Evolutionary conservation across 148 eudicot genomes (phyloP), one percentile per base, ranked within the genome.

Genomic region (Vaccinium macrocarpon): DNA sequence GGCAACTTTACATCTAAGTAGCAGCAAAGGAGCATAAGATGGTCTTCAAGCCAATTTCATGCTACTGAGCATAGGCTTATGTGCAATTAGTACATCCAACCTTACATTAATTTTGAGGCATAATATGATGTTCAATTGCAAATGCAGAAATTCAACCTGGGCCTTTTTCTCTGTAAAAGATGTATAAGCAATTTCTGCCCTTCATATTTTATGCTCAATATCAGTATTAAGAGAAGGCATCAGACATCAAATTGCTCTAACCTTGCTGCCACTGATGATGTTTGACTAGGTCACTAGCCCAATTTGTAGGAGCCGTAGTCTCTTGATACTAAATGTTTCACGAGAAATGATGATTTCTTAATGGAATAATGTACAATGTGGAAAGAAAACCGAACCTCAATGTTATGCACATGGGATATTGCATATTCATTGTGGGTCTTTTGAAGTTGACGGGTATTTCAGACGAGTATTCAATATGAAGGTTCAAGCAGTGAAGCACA

Each of bases 21-120:
- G 19, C 38, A 68, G 13, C 73, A 68, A 68, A 68, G 73, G 73
- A 68, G 73, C 38, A 68, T 68, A 68, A 68, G 38, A 68, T 68
- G 73, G 73, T 68, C 35, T 68, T 68, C 1, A 8, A 68, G 8
- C 42, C 35, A 68, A 4, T 13, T 12, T 13, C 15, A 23, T 64
- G 32, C 29, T 23, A 25, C 32, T 55, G 57, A 55, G 57, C 71
- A 64, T 23, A 64, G 29, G 70, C 35, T 66, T 13, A 66, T 66
- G 38, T 38, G 27, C 16, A 66, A 66, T 66, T 66, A 27, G 35
- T 66, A 66, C 73, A 27, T 62, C 70, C 70, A 62, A 66, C 73
- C 35, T 25, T 4, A 11, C 11, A 2, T 19, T 61, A 64, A 66
- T 25, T 66, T 15, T 2, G 73, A 66, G 73, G 73, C 38, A 68